These are phyloP conservation scores for Talaromyces sp. DNA, from an alignment of 2,329 filamentous ascomycete species.

Conservation along the genomic window DNA sequence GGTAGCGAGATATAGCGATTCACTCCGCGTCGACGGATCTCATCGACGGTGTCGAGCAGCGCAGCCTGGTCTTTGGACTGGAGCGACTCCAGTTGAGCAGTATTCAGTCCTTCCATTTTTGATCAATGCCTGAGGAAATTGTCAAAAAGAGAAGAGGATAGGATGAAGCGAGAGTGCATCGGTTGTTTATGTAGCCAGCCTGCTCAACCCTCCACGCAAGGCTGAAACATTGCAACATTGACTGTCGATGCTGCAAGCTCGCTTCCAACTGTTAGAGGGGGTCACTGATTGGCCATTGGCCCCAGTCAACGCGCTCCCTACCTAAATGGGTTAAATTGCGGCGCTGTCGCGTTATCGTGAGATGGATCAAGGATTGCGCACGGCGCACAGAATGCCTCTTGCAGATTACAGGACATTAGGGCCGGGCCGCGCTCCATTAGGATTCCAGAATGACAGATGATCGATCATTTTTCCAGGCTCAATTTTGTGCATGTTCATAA, in stretches of 20 bases:
- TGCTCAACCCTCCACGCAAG: background rate
- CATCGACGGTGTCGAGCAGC: slow-evolving; percentile 34
- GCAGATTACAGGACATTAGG: background rate
- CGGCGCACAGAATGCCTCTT: background rate
- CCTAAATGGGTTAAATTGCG: background rate
- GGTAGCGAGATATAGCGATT: slow-evolving; percentile 45
- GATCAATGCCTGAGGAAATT: background rate
- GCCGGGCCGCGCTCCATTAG: no score
- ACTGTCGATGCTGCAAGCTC: background rate
- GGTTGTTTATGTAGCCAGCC: background rate
- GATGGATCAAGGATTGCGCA: background rate
- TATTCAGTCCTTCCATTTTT: slow-evolving; percentile 4
- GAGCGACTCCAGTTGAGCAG: slow-evolving; percentile 5
- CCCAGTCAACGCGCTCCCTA: background rate
- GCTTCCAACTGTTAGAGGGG: background rate
- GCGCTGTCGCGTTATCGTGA: background rate
- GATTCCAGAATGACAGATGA: background rate
- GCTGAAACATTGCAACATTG: background rate
- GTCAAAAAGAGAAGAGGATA: background rate
- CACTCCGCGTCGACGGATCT: slow-evolving; percentile 44
- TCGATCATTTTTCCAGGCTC: background rate
- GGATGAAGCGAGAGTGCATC: background rate
- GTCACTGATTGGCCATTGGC: background rate
- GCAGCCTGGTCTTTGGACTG: slow-evolving; percentile 10
- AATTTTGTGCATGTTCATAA: background rate